Evolutionary conservation across 176 grass and related monocot genomes (phyloP).

Genomic region (Carex kokanica): DNA sequence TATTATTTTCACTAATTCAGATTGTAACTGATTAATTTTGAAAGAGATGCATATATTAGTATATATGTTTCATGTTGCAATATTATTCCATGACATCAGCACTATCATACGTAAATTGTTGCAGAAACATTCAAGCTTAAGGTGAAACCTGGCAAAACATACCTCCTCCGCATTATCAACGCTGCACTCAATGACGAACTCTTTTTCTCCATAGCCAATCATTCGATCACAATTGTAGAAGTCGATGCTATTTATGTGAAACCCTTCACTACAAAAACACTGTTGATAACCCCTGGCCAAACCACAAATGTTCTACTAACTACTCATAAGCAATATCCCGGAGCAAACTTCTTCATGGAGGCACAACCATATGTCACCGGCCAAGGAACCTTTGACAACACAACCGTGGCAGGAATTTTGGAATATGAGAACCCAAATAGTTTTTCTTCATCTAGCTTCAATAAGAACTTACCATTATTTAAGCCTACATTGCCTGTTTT

Average conservation of each 20-base stretch:
- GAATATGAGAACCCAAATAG: conserved; percentile 42
- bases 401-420: conserved; percentile 70
- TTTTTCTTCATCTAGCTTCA: background rate
- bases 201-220: conserved; percentile 78
- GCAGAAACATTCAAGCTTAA: conserved; percentile 58
- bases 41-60: background rate
- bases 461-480: conserved; percentile 33
- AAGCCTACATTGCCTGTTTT: conserved; percentile 39
- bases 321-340: conserved; percentile 23
- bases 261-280: conserved; percentile 46
- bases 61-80: background rate
- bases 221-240: conserved; percentile 66
- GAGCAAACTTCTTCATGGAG: conserved; percentile 51
- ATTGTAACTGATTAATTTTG: background rate
- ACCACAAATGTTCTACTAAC: conserved; percentile 68
- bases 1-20: background rate
- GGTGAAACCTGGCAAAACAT: conserved; percentile 62
- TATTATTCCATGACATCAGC: background rate
- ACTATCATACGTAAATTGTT: background rate
- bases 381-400: conserved; percentile 71
- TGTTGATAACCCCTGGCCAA: conserved; percentile 64
- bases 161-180: conserved; percentile 78
- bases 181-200: conserved; percentile 86
- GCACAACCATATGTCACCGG: conserved; percentile 53
- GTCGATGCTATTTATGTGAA: conserved; percentile 77